These are phyloP conservation scores for Lumnitzera littorea DNA, from an alignment of 345 rosid species.

Conservation along the genomic window DNA sequence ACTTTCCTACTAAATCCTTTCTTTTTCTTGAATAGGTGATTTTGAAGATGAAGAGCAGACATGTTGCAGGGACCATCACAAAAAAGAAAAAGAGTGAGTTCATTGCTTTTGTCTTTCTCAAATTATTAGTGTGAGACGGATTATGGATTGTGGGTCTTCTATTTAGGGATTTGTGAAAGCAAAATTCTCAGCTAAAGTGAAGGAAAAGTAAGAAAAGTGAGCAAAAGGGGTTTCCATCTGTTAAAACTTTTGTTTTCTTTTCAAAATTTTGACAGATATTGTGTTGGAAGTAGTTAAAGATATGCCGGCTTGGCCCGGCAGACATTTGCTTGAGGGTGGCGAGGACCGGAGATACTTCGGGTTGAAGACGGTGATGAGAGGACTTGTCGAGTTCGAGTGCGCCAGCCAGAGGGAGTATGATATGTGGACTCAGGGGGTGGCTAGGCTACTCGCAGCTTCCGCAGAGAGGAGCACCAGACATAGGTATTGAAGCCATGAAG, in stretches of 20 bases:
- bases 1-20: conserved; percentile 7
- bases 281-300: conserved; percentile 67
- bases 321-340: conserved; percentile 78
- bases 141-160: conserved; percentile 45
- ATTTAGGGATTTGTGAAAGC: conserved; percentile 89
- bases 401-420: conserved; percentile 72
- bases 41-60: conserved; percentile 96
- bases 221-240: conserved; percentile 25
- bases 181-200: conserved; percentile 30
- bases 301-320: conserved; percentile 84
- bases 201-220: conserved; percentile 13
- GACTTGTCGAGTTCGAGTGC: conserved; percentile 80
- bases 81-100: conserved; percentile 95
- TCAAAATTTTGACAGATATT: conserved; percentile 45
- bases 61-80: conserved; percentile 88
- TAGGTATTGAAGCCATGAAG: conserved; percentile 27
- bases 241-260: conserved; percentile 10
- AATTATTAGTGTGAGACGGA: conserved; percentile 37
- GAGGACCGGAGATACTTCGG: conserved; percentile 75
- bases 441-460: conserved; percentile 65
- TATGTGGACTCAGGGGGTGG: conserved; percentile 86
- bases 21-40: conserved; percentile 60
- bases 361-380: conserved; percentile 49
- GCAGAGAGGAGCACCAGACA: conserved; percentile 50
- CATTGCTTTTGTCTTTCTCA: conserved; percentile 37